Conservation (phyloP, 2,329 filamentous ascomycete species). For the Claviceps arundinis region DNA sequence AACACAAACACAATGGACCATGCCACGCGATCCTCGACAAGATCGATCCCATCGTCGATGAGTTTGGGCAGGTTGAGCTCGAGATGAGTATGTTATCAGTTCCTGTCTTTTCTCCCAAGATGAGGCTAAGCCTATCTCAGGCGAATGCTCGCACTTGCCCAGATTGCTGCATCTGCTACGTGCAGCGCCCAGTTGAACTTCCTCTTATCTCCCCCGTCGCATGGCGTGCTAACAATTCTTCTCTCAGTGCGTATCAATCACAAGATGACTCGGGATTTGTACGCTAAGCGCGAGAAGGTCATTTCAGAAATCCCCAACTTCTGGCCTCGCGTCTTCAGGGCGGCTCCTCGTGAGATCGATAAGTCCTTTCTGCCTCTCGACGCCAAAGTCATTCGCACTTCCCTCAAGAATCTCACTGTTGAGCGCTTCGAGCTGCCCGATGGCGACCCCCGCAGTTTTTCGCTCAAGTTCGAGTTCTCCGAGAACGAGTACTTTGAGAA, state of each 20-base stretch:
- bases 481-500: constrained; percentile 76
- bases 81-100: constrained; percentile 57
- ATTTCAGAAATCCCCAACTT: constrained; percentile 70
- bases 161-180: neutral
- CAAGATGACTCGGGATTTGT: constrained; percentile 54
- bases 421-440: constrained; percentile 65
- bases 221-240: neutral
- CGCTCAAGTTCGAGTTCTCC: constrained; percentile 64
- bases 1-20: constrained; percentile 19
- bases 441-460: constrained; percentile 70
- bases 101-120: neutral
- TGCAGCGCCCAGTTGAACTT: neutral
- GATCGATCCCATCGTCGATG: constrained; percentile 64
- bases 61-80: constrained; percentile 72
- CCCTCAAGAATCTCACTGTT: constrained; percentile 57
- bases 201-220: too few relatives aligned
- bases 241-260: constrained; percentile 58
- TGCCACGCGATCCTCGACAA: constrained; percentile 54
- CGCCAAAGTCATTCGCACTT: constrained; percentile 54
- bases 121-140: neutral
- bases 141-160: neutral
- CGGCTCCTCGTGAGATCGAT: constrained; percentile 74
- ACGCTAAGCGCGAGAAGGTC: constrained; percentile 59
- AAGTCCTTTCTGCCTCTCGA: constrained; percentile 77
- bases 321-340: constrained; percentile 89